Base-by-base conservation (phyloP, 225 moss, liverwort and hornwort genomes). In the Polytrichum formosum region DNA sequence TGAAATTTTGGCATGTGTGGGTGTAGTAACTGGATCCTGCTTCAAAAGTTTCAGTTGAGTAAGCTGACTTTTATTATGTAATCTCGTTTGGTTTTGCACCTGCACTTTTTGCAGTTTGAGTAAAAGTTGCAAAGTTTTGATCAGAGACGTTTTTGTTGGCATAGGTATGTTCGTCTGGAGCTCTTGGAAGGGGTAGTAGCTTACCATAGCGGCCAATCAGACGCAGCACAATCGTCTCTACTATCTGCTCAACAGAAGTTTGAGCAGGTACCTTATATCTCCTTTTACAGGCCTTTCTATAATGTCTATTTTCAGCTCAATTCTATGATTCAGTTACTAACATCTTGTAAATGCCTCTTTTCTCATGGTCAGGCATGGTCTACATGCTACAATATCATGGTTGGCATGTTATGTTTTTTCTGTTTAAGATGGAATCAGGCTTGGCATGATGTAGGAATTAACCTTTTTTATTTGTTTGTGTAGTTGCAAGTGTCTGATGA, bases 401-500 rank as follows among this genome's bases (percentile, higher is more conserved):
- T 37, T 10, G 10, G 16, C 46, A 46, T 46, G 3, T 46, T 46
- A 46, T 46, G 46, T 46, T 46, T 46, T 35, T 46, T 46, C 46
- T 46, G 46, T 46, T 46, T 46, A 46, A 46, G 46, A 46, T 46
- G 46, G 46, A 46, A 16, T 46, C 46, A 46, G 46, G 46, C 16
- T 46, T 46, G n/a, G 59, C 59, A 63, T 63, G 25, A 63, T 26
- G 62, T 63, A 16, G 6, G 20, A 65, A 6, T 31, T 65, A 1
- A 9, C 65, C 6, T 28, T 22, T 63, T 4, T 25, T 65, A 0
- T 7, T 23, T 8, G 27, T 26, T 26, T 65, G 37, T 74, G 78
- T 83, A 93, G 97, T 82, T 97, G 79, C 94, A 97, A 85, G 88
- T 97, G 26, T 94, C 94, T 6, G 97, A 97, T 73, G 97, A 92